These are phyloP conservation scores for Stagonosporopsis vannaccii DNA, from an alignment of 2,329 filamentous ascomycete genomes.

Conservation along the genomic window DNA sequence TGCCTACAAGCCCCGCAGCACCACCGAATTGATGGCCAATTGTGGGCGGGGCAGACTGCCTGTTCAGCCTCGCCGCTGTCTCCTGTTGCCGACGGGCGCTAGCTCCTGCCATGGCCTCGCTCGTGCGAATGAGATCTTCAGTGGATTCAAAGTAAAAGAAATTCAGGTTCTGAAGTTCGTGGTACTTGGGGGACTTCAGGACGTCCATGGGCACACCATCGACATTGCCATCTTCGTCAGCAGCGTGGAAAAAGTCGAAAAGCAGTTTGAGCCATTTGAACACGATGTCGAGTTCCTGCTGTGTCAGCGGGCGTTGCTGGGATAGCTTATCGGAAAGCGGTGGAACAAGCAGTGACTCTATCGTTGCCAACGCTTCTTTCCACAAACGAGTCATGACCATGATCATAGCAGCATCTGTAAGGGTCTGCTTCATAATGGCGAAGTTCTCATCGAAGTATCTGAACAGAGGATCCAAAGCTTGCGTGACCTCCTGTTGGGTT, in stretches of 20 bases:
- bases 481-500: conserved; percentile 77
- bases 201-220: conserved; percentile 90
- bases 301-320: conserved; percentile 79
- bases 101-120: conserved; percentile 91
- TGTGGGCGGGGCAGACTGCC: conserved; percentile 71
- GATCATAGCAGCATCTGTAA: conserved; percentile 95
- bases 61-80: conserved; percentile 62
- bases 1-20: conserved; percentile 67
- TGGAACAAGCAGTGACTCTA: conserved; percentile 88
- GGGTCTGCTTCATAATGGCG: conserved; percentile 95
- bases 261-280: conserved; percentile 93
- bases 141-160: conserved; percentile 98
- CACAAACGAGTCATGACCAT: conserved; percentile 97
- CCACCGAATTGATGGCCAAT: conserved; percentile 61
- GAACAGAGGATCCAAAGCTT: conserved; percentile 83
- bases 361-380: conserved; percentile 95
- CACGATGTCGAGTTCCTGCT: conserved; percentile 91
- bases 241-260: conserved; percentile 93
- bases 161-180: conserved; percentile 93
- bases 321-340: conserved; percentile 95
- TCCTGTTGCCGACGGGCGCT: conserved; percentile 81
- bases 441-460: conserved; percentile 99
- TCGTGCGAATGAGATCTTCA: conserved; percentile 90
- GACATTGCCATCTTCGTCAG: conserved; percentile 84
- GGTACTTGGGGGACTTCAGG: conserved; percentile 96